Evolutionary conservation across 106 monocot species (phyloP), one percentile per base, ranked within the genome.

Genomic region (Dendrobium nobile): DNA sequence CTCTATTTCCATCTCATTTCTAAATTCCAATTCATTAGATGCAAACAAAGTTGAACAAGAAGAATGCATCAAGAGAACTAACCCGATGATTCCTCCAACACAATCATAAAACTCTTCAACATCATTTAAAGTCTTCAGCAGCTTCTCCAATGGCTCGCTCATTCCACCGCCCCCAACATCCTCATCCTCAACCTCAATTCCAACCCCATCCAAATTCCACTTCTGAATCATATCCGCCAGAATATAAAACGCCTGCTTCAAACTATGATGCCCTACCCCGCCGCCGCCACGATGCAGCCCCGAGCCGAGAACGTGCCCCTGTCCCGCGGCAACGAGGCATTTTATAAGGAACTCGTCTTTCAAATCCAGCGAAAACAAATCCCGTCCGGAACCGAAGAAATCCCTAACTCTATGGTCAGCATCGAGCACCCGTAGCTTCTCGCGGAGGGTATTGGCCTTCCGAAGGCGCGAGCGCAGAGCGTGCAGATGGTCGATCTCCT

Each of bases 51-150:
- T 24, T 65, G 64, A 65, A 65, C n/a, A 65, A 65, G 6, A 58
- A 19, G 58, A 24, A 26, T 26, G 26, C 22, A 65, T 65, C 64
- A 65, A 65, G 10, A 65, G 22, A 43, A 84, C 88, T 90, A 54
- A 95, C 95, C 92, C 95, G 37, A 95, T 86, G 54, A 95, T 92
- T 26, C 95, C 95, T 27, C 96, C 96, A 82, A 94, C 85, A 85
- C 90, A 96, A 78, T 91, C 85, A 59, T 96, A 96, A 75, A 96
- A 96, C 78, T 82, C 55, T 68, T 92, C 92, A 54, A 92, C 78
- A 75, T 95, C 92, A 16, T 75, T 84, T 42, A 98, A 77, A 48
- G 75, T 84, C 58, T 84, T 85, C 41, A 98, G 81, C 43, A 98
- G 84, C 77, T 77, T 78, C 82, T 80, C 88, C 80, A 97, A 74